phyloP scores from a whole-genome alignment of 345 rosid genomes.

The Arabis alpina region DNA sequence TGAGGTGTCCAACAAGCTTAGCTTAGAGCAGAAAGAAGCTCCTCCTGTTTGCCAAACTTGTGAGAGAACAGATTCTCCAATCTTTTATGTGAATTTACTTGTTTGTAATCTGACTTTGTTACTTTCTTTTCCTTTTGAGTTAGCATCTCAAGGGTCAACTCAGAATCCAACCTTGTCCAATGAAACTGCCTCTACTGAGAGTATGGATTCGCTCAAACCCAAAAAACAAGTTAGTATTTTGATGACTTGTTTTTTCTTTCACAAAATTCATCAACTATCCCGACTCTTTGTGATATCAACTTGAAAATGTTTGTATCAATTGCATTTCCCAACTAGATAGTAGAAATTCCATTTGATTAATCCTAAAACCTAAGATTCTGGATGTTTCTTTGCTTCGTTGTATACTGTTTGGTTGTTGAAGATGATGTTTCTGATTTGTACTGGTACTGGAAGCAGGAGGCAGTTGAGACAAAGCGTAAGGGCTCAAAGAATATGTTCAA shows the following conservation, averaged over 20 bases:
- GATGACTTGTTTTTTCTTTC: too few species aligned
- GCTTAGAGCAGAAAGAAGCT: conserved; percentile 40
- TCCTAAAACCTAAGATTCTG: too few species aligned
- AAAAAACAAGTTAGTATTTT: conserved; percentile 61
- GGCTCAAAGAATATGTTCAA: conserved; percentile 62
- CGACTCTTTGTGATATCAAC: neutral
- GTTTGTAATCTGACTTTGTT: conserved; percentile 45
- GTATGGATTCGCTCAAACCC: conserved; percentile 51
- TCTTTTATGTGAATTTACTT: conserved; percentile 12
- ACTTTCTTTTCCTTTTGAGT: conserved; percentile 12
- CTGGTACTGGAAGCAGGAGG: conserved; percentile 54
- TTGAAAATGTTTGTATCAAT: neutral
- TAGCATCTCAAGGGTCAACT: conserved; percentile 45
- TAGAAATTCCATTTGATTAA: neutral
- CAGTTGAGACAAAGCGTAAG: conserved; percentile 71
- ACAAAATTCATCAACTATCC: too few species aligned
- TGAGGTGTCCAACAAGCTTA: conserved; percentile 36
- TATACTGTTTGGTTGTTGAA: neutral
- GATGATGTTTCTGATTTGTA: conserved; percentile 16
- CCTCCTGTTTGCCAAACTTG: conserved; percentile 21
- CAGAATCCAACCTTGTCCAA: conserved; percentile 42
- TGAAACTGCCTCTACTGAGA: conserved; percentile 53
- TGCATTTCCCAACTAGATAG: neutral
- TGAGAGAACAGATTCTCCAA: conserved; percentile 8
- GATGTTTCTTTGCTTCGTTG: neutral